Percentiles rank a stretch among this genome's conserved stretches.
Conservation (phyloP, 1,284 basidiomycete genomes). For the Leccinum olivaceoglutinosum region DNA sequence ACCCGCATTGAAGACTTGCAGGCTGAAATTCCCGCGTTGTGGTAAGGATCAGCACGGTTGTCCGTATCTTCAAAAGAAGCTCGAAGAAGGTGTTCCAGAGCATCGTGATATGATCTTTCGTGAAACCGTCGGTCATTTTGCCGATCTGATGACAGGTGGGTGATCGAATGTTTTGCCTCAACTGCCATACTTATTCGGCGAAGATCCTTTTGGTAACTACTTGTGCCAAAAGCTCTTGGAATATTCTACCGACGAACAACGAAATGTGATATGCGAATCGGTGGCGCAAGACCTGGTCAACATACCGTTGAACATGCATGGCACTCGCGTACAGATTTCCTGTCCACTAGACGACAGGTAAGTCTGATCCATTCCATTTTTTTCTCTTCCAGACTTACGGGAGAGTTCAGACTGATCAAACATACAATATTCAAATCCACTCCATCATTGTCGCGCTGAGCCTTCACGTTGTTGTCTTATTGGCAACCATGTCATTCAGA, state of each 20-base stretch:
- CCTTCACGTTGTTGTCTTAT: slow-evolving; percentile 97
- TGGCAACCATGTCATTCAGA: slow-evolving; percentile 99
- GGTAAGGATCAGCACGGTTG: slow-evolving; percentile 99
- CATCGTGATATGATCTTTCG: slow-evolving; percentile 99
- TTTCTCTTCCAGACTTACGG: slow-evolving; percentile 39
- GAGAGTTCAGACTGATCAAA: slow-evolving; percentile 62
- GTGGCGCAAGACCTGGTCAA: slow-evolving; percentile 96
- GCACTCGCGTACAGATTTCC: slow-evolving; percentile 96
- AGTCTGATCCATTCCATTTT: slow-evolving; percentile 35
- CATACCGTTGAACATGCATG: slow-evolving; percentile 99
- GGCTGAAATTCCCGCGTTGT: slow-evolving; percentile 89
- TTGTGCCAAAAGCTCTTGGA: slow-evolving; percentile 98
- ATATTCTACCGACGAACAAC: slow-evolving; percentile 96
- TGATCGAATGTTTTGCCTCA: slow-evolving; percentile 16
- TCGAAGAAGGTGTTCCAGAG: slow-evolving; percentile 91
- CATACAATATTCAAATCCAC: slow-evolving; percentile 88
- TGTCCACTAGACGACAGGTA: slow-evolving; percentile 91
- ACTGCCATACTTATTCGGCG: slow-evolving; percentile 3
- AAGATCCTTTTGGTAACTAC: slow-evolving; percentile 99
- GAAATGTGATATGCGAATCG: slow-evolving; percentile 95
- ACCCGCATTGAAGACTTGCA: slow-evolving; percentile 93
- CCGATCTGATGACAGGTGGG: slow-evolving; percentile 93
- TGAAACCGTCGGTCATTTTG: slow-evolving; percentile 97
- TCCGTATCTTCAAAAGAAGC: slow-evolving; percentile 97
- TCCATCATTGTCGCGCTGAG: slow-evolving; percentile 96